These are phyloP conservation scores for Urostyla sp. DNA, from an alignment of 73 alveolate genomes.

Conservation along the genomic window DNA sequence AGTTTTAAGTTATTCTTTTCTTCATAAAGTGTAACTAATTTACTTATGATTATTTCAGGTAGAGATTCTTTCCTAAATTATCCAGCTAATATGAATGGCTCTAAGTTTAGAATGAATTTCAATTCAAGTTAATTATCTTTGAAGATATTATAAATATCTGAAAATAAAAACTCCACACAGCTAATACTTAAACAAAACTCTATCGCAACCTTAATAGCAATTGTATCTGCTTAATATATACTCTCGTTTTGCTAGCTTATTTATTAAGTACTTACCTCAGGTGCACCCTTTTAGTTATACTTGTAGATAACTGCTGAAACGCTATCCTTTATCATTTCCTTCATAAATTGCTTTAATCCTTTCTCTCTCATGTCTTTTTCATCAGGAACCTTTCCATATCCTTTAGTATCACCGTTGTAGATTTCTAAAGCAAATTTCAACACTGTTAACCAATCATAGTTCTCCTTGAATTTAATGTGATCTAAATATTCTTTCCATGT, in stretches of 20 bases:
- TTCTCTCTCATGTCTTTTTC: conserved; percentile 69
- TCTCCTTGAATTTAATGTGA: conserved; percentile 50
- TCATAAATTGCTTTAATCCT: conserved; percentile 47
- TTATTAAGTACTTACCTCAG: neutral
- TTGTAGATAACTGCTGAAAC: conserved; percentile 37
- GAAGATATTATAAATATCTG: conserved; percentile 58
- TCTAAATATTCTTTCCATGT: conserved; percentile 68
- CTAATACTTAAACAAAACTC: conserved; percentile 63
- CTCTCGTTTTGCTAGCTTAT: neutral
- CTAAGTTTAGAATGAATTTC: conserved; percentile 60
- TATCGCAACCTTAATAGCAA: conserved; percentile 69
- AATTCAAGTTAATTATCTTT: conserved; percentile 55
- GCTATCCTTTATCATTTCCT: conserved; percentile 64
- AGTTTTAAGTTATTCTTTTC: conserved; percentile 30
- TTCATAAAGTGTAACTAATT: conserved; percentile 29
- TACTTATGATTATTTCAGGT: conserved; percentile 36
- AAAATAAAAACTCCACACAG: conserved; percentile 43
- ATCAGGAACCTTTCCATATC: conserved; percentile 68
- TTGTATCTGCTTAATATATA: conserved; percentile 51
- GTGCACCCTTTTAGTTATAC: neutral
- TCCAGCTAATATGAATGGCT: conserved; percentile 63
- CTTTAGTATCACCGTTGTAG: conserved; percentile 72
- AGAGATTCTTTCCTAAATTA: conserved; percentile 30
- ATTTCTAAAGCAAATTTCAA: conserved; percentile 66
- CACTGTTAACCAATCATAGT: conserved; percentile 61